These are phyloP conservation scores for Saturnispora gosingensis DNA, from an alignment of 805 yeast genomes.

Conservation along the genomic window DNA sequence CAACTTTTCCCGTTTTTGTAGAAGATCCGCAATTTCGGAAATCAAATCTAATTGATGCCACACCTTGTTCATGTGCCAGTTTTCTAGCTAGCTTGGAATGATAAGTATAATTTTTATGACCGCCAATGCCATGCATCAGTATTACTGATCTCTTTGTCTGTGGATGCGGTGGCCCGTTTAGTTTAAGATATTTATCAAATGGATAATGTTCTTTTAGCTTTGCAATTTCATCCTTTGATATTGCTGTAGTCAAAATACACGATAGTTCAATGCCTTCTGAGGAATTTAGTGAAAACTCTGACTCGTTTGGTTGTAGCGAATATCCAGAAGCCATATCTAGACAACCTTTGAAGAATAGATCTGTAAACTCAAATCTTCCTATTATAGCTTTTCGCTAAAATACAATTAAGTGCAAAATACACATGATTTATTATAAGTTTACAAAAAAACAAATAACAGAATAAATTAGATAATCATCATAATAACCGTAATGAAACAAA, in stretches of 20 bases:
- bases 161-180: conserved; percentile 6
- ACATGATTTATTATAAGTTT: not conserved
- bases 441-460: not conserved
- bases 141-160: conserved; percentile 33
- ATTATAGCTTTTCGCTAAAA: not conserved
- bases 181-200: not conserved
- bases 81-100: conserved; percentile 52
- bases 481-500: not conserved
- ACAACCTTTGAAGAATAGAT: not conserved
- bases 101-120: conserved; percentile 75
- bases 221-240: conserved; percentile 10
- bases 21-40: conserved; percentile 83
- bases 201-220: conserved; percentile 7
- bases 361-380: not conserved
- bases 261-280: conserved; percentile 9
- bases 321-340: conserved; percentile 1
- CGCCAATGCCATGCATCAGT: conserved; percentile 76
- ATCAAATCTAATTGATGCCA: conserved; percentile 66
- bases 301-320: conserved; percentile 12
- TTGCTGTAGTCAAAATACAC: conserved; percentile 18
- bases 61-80: conserved; percentile 51
- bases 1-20: conserved; percentile 37
- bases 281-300: conserved; percentile 11
- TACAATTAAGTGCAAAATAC: not conserved
- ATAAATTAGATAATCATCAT: not conserved